These are phyloP conservation scores for Arctium minus DNA, from an alignment of 129 eudicot species.

Conservation along the genomic window DNA sequence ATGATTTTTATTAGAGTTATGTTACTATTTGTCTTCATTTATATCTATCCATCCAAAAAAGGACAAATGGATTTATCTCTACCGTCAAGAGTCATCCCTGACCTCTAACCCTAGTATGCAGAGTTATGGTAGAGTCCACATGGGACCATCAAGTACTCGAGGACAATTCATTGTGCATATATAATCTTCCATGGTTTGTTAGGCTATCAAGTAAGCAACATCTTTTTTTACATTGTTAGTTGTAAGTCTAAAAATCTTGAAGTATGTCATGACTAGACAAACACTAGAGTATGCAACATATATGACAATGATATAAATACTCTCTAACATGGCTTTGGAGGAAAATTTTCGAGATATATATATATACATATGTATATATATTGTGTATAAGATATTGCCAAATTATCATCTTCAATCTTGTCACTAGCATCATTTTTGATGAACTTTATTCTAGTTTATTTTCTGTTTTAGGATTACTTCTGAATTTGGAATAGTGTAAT, in stretches of 20 bases:
- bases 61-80: too few relatives aligned
- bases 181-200: background rate
- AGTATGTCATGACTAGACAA: background rate
- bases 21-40: background rate
- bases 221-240: background rate
- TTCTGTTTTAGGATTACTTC: background rate
- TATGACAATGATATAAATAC: background rate
- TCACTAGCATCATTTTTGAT: background rate
- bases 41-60: too few relatives aligned
- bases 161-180: background rate
- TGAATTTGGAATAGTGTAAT: background rate
- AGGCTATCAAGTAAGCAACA: background rate
- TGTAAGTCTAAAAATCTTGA: background rate
- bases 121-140: background rate
- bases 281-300: background rate
- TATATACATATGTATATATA: too few relatives aligned
- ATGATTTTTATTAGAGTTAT: background rate
- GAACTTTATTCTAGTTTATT: too few relatives aligned
- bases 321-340: background rate
- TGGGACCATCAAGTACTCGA: background rate
- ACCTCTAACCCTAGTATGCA: background rate
- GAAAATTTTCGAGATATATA: background rate
- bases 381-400: too few relatives aligned
- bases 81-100: too few relatives aligned
- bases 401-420: background rate